A percentile compares a stretch with the other conserved stretches of the same genome.
Evolutionary conservation across 768 basidiomycete genomes (phyloP).

Genomic region (Pisolithus sp.): DNA sequence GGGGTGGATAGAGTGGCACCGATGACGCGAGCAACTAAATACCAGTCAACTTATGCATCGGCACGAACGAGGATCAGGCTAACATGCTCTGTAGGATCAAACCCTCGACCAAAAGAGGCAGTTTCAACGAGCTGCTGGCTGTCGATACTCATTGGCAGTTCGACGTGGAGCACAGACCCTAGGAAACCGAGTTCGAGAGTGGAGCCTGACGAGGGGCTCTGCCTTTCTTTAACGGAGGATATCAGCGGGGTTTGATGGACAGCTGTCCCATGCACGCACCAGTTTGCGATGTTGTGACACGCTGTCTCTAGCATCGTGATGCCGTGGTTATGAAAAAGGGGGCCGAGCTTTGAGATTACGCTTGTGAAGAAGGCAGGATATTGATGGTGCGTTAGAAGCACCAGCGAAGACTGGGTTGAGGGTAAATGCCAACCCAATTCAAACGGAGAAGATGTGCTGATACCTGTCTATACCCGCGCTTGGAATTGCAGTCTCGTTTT

Average conservation of each 20-base stretch:
- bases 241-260: slow-evolving; percentile 4
- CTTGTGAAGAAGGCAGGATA: slow-evolving; percentile 81
- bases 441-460: background rate
- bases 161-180: slow-evolving; percentile 65
- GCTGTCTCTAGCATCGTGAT: slow-evolving; percentile 79
- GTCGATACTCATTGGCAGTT: slow-evolving; percentile 61
- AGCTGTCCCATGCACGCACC: slow-evolving; percentile 43
- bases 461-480: slow-evolving; percentile 80
- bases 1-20: slow-evolving; percentile 51
- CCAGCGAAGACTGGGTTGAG: slow-evolving; percentile 39
- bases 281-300: slow-evolving; percentile 78
- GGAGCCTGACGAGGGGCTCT: slow-evolving; percentile 56
- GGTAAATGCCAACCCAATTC: background rate
- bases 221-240: slow-evolving; percentile 57
- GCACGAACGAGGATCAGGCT: background rate
- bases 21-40: slow-evolving; percentile 63
- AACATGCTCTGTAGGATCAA: slow-evolving; percentile 49
- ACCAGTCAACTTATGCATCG: background rate
- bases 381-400: slow-evolving; percentile 73
- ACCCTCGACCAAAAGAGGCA: slow-evolving; percentile 43
- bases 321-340: slow-evolving; percentile 67
- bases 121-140: slow-evolving; percentile 67
- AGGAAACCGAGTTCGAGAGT: slow-evolving; percentile 79
- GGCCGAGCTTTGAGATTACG: slow-evolving; percentile 61
- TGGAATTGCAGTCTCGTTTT: slow-evolving; percentile 52